A percentile compares a stretch with the other conserved stretches of the same genome.
Evolutionary conservation across 208 protist genomes (phyloP).

Genomic region (Acanthamoeba sp.): DNA sequence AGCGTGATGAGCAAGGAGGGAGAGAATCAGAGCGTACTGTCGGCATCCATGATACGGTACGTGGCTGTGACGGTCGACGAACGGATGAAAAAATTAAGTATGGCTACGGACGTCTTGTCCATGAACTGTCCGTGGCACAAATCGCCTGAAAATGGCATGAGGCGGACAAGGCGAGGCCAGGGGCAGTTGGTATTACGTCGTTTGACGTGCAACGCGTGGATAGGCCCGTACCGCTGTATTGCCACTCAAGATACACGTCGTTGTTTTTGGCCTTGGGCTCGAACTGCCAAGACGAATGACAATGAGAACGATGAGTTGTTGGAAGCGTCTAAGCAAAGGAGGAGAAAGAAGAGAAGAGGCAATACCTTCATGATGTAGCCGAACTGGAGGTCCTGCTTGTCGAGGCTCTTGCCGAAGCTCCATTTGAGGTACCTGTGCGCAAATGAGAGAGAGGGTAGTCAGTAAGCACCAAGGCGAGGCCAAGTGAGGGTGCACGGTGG

Average conservation of each 20-base stretch:
- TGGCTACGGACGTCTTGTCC: slow-evolving; percentile 53
- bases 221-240: slow-evolving; percentile 74
- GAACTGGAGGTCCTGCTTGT: slow-evolving; percentile 79
- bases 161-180: not conserved
- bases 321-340: not conserved
- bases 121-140: slow-evolving; percentile 79
- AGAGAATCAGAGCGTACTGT: slow-evolving; percentile 57
- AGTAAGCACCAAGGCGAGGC: too few species aligned
- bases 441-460: too few species aligned
- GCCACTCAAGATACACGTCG: slow-evolving; percentile 80
- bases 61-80: slow-evolving; percentile 80
- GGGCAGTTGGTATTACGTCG: too few species aligned
- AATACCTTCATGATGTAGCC: slow-evolving; percentile 83
- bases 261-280: slow-evolving; percentile 62
- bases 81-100: slow-evolving; percentile 83
- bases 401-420: slow-evolving; percentile 83
- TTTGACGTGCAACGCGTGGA: too few species aligned
- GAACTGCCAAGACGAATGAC: slow-evolving; percentile 13
- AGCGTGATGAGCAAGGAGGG: slow-evolving; percentile 4
- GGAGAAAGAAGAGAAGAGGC: not conserved
- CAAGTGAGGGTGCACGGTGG: not conserved
- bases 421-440: slow-evolving; percentile 79
- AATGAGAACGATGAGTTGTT: too few species aligned
- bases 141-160: not conserved
- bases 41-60: slow-evolving; percentile 77